These are phyloP conservation scores for Linnemannia zychae DNA, from an alignment of 192 early-diverging fungal species.

Conservation along the genomic window DNA sequence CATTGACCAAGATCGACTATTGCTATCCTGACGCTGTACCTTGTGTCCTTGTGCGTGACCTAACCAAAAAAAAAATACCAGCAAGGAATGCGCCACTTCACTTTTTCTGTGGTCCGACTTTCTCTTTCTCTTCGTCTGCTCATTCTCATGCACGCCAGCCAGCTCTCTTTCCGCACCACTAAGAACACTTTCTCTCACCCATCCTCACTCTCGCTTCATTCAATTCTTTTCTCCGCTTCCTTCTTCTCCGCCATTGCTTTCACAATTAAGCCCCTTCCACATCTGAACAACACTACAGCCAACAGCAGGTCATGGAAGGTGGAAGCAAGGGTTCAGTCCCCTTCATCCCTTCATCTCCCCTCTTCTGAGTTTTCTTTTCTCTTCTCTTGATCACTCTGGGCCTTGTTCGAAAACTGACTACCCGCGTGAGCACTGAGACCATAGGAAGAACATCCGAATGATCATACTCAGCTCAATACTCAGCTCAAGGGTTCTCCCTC, in stretches of 20 bases:
- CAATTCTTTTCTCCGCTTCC: slow-evolving; percentile 1
- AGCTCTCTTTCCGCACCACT: not conserved
- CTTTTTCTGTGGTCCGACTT: not conserved
- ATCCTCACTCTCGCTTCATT: not conserved
- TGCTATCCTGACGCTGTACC: too few relatives aligned
- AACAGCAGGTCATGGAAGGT: not conserved
- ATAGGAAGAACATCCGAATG: slow-evolving; percentile 3
- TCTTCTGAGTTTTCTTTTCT: not conserved
- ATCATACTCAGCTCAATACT: not conserved
- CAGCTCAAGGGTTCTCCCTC: slow-evolving; percentile 1
- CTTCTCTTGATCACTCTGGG: not conserved
- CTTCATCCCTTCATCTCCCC: not conserved
- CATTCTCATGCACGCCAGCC: not conserved
- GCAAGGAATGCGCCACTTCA: too few relatives aligned
- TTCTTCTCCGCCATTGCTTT: not conserved
- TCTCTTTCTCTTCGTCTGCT: not conserved
- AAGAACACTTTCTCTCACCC: not conserved
- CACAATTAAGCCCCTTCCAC: not conserved
- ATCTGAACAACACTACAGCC: not conserved
- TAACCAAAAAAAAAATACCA: too few relatives aligned
- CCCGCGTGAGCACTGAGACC: slow-evolving; percentile 6
- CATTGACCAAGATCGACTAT: too few relatives aligned
- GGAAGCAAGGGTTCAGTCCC: not conserved
- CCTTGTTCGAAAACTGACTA: not conserved
- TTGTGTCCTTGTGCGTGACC: too few relatives aligned